Evolutionary conservation across 1,139 yeast species (phyloP), one percentile per base, ranked within the genome.

Genomic region (Saccharomyces pastorianus): DNA sequence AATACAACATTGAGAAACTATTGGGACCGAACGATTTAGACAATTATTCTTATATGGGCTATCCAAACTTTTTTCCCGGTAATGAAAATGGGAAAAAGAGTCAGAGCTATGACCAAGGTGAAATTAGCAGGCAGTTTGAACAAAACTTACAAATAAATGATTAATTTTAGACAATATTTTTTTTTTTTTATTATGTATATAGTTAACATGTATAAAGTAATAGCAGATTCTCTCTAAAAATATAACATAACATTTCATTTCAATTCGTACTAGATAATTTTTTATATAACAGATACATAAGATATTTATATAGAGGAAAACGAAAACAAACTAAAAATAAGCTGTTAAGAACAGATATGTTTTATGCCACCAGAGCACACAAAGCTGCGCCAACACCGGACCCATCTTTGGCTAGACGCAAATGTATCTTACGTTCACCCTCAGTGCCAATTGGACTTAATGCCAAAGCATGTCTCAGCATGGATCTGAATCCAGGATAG

Each of bases 381-480:
- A 91, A 77, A 1, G 98, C 98, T 51, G 97, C 97, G 61, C 98
- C 98, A 47, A 90, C 96, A 59, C 96, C 96, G 55, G 95, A 84
- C 51, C 98, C 98, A 66, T 91, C 98, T 69, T 89, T 88, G 44
- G 96, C 95, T 61, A 90, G 83, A 59, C 82, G 85, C 59, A 93
- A 74, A 60, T 82, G 84, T 48, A 90, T 75, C 62, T 86, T 82
- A 69, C 88, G 83, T 62, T 79, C 80, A 60, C 85, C 84, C 46
- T 87, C 86, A 49, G 84, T 75, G 58, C 89, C 88, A 38, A 91
- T 81, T 63, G 85, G 82, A 50, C 89, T 82, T 61, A 80, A 67
- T 1, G 83, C 76, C 58, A 90, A 73, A 0, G 96, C 96, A 61
- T 87, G 89, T 67, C 90, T 79, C 60, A 91, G 76, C 76, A 81